Percentiles rank a stretch among this genome's conserved stretches.
phyloP scores from a whole-genome alignment of 495 filamentous ascomycete species.

The Talaromyces nanjingensis region DNA sequence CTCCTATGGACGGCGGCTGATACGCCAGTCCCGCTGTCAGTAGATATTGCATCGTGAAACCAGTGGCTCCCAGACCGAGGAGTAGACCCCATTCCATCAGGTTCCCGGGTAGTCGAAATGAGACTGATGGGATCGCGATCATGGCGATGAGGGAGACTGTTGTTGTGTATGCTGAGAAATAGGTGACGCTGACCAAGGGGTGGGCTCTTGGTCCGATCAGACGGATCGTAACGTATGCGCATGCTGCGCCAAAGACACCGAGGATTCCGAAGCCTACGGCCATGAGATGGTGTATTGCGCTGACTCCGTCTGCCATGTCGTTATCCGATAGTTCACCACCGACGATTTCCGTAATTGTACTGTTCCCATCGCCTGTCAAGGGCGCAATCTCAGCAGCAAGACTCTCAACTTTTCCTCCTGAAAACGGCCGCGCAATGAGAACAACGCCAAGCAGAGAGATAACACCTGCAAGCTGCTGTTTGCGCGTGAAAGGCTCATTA shows the following conservation, averaged over 20 bases:
- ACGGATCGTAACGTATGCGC: constrained; percentile 73
- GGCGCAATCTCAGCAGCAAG: not conserved
- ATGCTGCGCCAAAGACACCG: constrained; percentile 72
- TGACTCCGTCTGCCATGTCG: constrained; percentile 24
- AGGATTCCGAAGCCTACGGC: constrained; percentile 70
- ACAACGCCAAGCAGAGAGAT: constrained; percentile 76
- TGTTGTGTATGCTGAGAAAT: constrained; percentile 68
- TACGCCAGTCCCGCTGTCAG: constrained; percentile 74
- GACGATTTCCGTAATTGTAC: not conserved
- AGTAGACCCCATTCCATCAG: constrained; percentile 65
- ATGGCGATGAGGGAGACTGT: constrained; percentile 58
- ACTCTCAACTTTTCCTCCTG: constrained; percentile 12
- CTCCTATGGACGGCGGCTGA: constrained; percentile 35
- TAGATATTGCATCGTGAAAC: constrained; percentile 82
- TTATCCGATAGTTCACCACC: constrained; percentile 1
- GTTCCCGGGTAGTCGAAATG: constrained; percentile 58
- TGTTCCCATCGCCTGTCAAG: constrained; percentile 9
- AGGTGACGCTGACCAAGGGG: constrained; percentile 78
- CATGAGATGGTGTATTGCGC: constrained; percentile 55
- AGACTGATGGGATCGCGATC: constrained; percentile 45
- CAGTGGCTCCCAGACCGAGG: constrained; percentile 61
- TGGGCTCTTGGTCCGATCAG: constrained; percentile 82
- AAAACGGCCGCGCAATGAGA: constrained; percentile 72
- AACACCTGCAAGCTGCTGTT: constrained; percentile 68
- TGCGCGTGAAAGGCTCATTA: constrained; percentile 71